A percentile compares a stretch with the other conserved stretches of the same genome.
Conservation (phyloP, 257 asterid species). For the Vinca minor region DNA sequence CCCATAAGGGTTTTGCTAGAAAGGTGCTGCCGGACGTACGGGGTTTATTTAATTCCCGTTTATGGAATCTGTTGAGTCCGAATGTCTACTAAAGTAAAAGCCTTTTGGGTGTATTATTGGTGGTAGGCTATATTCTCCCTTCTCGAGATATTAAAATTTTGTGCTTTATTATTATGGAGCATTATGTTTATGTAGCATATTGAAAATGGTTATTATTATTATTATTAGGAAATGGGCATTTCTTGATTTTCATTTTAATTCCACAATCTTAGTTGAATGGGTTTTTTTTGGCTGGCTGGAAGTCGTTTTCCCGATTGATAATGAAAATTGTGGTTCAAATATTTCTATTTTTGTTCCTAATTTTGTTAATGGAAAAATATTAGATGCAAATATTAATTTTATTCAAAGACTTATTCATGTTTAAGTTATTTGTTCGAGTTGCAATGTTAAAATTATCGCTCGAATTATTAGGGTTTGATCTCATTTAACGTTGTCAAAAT, state of each 20-base stretch:
- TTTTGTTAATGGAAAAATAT: too few relatives aligned
- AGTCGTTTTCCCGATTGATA: slow-evolving; percentile 12
- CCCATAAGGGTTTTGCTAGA: slow-evolving; percentile 62
- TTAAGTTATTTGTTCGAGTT: too few relatives aligned
- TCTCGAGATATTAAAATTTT: slow-evolving; percentile 20
- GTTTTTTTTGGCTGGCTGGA: slow-evolving; percentile 6
- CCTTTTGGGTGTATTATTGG: too few relatives aligned
- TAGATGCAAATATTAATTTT: too few relatives aligned
- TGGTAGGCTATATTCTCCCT: slow-evolving; percentile 25
- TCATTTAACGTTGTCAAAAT: too few relatives aligned
- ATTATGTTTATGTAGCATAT: neutral
- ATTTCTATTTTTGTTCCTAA: neutral
- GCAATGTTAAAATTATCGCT: too few relatives aligned
- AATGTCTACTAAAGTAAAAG: too few relatives aligned
- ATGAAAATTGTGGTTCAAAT: neutral
- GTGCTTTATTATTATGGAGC: too few relatives aligned
- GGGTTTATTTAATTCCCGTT: slow-evolving; percentile 74
- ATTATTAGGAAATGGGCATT: slow-evolving; percentile 16
- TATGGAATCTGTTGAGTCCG: slow-evolving; percentile 92
- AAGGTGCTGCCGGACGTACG: slow-evolving; percentile 83
- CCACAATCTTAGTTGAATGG: slow-evolving; percentile 6
- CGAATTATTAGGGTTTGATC: too few relatives aligned
- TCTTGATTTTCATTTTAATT: slow-evolving; percentile 16
- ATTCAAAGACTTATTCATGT: too few relatives aligned
- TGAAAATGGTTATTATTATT: slow-evolving; percentile 13